Percentiles rank a stretch among this genome's conserved stretches.
phyloP scores from a whole-genome alignment of 768 basidiomycete genomes.

The Psilocybe azurescens region DNA sequence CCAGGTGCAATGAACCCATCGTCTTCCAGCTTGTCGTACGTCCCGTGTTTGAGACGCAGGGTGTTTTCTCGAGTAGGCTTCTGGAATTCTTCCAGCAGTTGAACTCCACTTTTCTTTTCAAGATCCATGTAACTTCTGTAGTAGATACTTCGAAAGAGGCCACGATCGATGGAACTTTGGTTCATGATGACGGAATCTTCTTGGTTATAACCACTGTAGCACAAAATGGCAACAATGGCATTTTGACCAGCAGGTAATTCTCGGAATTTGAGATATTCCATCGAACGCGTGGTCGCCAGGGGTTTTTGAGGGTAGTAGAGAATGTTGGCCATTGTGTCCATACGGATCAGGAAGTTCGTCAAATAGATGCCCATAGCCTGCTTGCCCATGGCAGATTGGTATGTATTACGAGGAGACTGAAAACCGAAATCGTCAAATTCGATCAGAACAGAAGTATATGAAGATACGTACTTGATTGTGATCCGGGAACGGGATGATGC shows the following conservation, averaged over 20 bases:
- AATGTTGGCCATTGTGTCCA: slow-evolving; percentile 99
- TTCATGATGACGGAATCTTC: slow-evolving; percentile 99
- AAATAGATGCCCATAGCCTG: slow-evolving; percentile 99
- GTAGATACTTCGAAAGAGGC: slow-evolving; percentile 98
- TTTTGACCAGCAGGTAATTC: slow-evolving; percentile 99
- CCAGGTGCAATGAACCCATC: slow-evolving; percentile 97
- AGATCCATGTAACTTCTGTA: slow-evolving; percentile 98
- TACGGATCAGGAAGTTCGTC: slow-evolving; percentile 97
- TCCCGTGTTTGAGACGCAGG: slow-evolving; percentile 96
- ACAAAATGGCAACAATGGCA: slow-evolving; percentile 96
- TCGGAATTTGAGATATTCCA: slow-evolving; percentile 99
- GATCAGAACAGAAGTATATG: background rate
- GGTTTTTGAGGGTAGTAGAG: slow-evolving; percentile 99
- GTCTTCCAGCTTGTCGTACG: slow-evolving; percentile 97
- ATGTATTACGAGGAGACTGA: slow-evolving; percentile 99
- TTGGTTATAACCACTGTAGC: slow-evolving; percentile 99
- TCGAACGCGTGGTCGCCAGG: slow-evolving; percentile 96
- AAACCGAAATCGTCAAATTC: slow-evolving; percentile 5
- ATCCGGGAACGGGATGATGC: slow-evolving; percentile 99
- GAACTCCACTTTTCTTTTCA: slow-evolving; percentile 94
- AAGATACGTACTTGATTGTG: slow-evolving; percentile 85
- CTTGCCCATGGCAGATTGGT: slow-evolving; percentile 99
- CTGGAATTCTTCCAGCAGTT: slow-evolving; percentile 95
- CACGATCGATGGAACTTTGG: slow-evolving; percentile 97
- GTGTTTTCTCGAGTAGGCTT: slow-evolving; percentile 94